Evolutionary conservation across 495 filamentous ascomycete genomes (phyloP).

Genomic region (Gamarada debralockiae): DNA sequence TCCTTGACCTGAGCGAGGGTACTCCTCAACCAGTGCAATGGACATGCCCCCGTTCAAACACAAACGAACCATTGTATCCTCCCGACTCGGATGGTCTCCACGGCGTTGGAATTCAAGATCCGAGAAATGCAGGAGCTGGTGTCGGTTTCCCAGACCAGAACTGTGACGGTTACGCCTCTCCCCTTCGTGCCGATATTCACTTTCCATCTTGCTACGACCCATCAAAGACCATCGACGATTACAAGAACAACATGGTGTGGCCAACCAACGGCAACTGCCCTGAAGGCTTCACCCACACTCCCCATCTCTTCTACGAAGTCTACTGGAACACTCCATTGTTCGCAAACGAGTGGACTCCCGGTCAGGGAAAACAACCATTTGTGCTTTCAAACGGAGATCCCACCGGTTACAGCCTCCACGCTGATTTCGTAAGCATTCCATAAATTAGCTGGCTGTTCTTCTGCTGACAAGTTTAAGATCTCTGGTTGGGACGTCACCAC

Average conservation of each 20-base stretch:
- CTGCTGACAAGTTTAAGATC: conserved; percentile 35
- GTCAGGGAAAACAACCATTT: conserved; percentile 44
- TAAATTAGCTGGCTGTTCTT: not conserved
- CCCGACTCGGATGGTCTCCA: conserved; percentile 21
- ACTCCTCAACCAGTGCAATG: conserved; percentile 40
- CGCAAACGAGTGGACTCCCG: conserved; percentile 44
- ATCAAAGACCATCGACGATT: conserved; percentile 59
- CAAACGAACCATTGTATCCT: conserved; percentile 21
- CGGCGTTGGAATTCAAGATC: conserved; percentile 42
- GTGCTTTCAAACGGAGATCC: conserved; percentile 52
- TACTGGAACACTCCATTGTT: conserved; percentile 54
- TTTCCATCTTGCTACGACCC: conserved; percentile 90
- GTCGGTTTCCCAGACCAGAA: conserved; percentile 48
- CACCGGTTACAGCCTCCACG: conserved; percentile 69
- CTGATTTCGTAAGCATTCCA: conserved; percentile 56
- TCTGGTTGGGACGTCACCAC: conserved; percentile 60
- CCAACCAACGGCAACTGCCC: conserved; percentile 50
- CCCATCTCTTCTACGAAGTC: conserved; percentile 58
- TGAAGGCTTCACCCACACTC: conserved; percentile 43
- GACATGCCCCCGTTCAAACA: conserved; percentile 40
- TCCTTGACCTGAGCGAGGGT: conserved; percentile 20
- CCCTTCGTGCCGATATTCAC: conserved; percentile 73
- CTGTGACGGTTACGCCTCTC: conserved; percentile 48
- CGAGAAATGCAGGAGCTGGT: conserved; percentile 39
- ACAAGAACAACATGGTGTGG: conserved; percentile 57